Evolutionary conservation across 164 flowering plant genomes (phyloP).

Genomic region (Nelumbo lutea): DNA sequence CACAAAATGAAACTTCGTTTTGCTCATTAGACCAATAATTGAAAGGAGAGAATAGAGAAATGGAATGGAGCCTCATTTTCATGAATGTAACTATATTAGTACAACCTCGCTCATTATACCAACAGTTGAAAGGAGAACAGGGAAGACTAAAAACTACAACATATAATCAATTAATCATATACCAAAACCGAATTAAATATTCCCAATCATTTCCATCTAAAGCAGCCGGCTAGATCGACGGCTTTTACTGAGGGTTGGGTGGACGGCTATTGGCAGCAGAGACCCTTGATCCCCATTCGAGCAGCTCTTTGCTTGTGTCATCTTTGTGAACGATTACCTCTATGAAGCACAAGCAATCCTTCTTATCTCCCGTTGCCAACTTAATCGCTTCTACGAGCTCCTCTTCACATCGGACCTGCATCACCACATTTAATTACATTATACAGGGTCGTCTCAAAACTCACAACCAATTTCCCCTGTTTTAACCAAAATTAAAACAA

Average conservation of each 20-base stretch:
- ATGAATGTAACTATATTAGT: too few species aligned
- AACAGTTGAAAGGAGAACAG: too few species aligned
- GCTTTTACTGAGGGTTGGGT: conserved; percentile 31
- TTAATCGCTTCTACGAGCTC: conserved; percentile 30
- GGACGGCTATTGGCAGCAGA: conserved; percentile 44
- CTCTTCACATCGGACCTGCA: conserved; percentile 27
- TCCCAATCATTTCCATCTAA: too few species aligned
- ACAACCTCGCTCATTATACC: too few species aligned
- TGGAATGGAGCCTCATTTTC: too few species aligned
- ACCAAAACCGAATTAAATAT: too few species aligned
- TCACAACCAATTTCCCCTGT: background rate
- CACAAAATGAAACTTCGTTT: too few species aligned
- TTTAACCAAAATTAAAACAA: background rate
- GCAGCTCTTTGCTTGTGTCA: conserved; percentile 34
- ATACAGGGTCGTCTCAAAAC: background rate
- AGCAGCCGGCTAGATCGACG: too few species aligned
- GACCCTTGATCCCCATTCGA: conserved; percentile 43
- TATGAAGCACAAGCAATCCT: conserved; percentile 36
- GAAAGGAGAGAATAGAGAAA: too few species aligned
- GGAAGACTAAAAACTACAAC: too few species aligned
- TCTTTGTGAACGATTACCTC: conserved; percentile 31
- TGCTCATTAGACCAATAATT: too few species aligned
- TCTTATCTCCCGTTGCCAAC: conserved; percentile 26
- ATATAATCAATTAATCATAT: too few species aligned
- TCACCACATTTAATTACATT: background rate